Evolutionary conservation across 2,329 filamentous ascomycete genomes (phyloP).

Genomic region (Lachnellula cervina): DNA sequence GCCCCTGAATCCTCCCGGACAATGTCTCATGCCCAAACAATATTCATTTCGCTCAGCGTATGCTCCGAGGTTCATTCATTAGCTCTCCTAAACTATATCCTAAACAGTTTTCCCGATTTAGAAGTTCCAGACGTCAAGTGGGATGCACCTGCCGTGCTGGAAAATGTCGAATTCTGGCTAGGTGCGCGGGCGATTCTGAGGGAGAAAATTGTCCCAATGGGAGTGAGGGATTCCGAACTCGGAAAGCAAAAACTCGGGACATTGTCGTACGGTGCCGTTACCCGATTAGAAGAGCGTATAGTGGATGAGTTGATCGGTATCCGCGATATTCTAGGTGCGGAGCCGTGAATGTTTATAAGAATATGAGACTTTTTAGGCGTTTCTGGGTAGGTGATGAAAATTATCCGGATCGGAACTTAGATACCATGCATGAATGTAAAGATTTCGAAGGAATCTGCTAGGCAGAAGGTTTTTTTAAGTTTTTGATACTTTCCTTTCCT

Average conservation of each 20-base stretch:
- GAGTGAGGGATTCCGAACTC: constrained; percentile 65
- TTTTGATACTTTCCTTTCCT: too few species aligned
- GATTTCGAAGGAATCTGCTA: too few species aligned
- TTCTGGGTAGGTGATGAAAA: too few species aligned
- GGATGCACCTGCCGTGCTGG: constrained; percentile 66
- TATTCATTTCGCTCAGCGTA: constrained; percentile 66
- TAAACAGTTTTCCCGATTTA: constrained; percentile 61
- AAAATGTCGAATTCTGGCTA: constrained; percentile 81
- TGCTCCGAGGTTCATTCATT: constrained; percentile 76
- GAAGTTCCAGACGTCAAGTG: constrained; percentile 71
- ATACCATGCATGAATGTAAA: too few species aligned
- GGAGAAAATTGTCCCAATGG: constrained; percentile 68
- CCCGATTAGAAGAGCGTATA: not conserved
- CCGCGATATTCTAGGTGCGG: not conserved
- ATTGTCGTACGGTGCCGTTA: too few species aligned
- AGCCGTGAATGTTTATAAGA: not conserved
- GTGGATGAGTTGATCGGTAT: not conserved
- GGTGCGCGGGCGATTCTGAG: constrained; percentile 63
- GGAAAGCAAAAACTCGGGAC: constrained; percentile 34
- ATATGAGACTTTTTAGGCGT: too few species aligned
- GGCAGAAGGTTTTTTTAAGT: too few species aligned
- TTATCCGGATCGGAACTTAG: too few species aligned
- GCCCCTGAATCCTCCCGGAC: constrained; percentile 50
- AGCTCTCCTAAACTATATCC: constrained; percentile 67
- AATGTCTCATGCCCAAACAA: constrained; percentile 41